Evolutionary conservation across 306 rosid species (phyloP), one percentile per base, ranked within the genome.

Genomic region (Ormosia emarginata): DNA sequence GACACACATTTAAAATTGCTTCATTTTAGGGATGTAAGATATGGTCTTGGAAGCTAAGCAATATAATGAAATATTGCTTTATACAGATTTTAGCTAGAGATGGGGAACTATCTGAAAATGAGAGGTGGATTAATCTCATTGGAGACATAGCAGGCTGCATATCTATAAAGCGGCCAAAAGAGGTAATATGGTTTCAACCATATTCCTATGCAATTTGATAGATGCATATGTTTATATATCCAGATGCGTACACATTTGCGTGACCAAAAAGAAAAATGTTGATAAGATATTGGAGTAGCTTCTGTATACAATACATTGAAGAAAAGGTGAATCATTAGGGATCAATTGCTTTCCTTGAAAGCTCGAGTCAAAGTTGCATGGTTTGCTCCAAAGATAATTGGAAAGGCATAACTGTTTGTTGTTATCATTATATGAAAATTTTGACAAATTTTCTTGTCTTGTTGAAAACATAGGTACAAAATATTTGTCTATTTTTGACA

Each of bases 111-210:
- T 85, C 81, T 70, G 98, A 92, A 88, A 93, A 93, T 82, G 99
- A 93, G 87, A 90, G 90, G 84, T 95, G 99, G 99, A 92, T 95
- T 86, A 86, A 75, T 92, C 93, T 93, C 33, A 90, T 93, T 71
- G 99, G 99, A 77, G 98, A 93, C 59, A 85, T 93, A 68, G 99
- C 99, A 7, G 85, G 93, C 52, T 92, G 99, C 88, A 88, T 95
- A 78, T 93, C 97, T 68, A 92, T 95, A 84, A 95, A 95, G 90
- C 88, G 99, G 78, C 99, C 98, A 10, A 95, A 93, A 88, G 99
- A 93, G 99, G 99, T 93, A 88, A 72, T 44, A 37, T 65, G 24
- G 39, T 84, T 79, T 77, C 71, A 74, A 79, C 75, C 71, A 70
- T 84, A 68, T 50, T 80, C 82, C 59, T 44, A 17, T 47, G 24